Base-by-base conservation (phyloP, 2,329 filamentous ascomycete genomes). In the Ustilaginoidea virens region DNA sequence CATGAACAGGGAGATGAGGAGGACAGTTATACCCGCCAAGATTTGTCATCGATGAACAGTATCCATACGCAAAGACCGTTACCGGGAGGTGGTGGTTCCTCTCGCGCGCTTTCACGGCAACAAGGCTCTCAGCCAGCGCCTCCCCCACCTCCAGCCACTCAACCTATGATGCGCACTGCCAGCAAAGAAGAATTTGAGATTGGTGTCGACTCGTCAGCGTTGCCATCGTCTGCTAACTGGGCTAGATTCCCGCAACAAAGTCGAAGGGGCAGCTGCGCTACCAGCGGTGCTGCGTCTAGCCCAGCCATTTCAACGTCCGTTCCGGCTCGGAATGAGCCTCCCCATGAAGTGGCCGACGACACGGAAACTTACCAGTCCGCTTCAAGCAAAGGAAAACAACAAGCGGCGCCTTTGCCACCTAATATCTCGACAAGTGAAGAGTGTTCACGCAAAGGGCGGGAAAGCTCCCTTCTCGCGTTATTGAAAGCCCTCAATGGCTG, bases 1-100 rank as follows among this genome's bases (percentile, higher is more conserved):
- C 90, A 98, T 47, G 92, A 98, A 54, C 80, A 90, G 22, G 92
- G 90, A n/a, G 90, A 98, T 47, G 90, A 94, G 43, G 87, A 90
- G 40, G 87, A 96, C 46, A 94, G 85, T 55, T 96, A 93, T 49
- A 92, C 83, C 7, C 72, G 90, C 27, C 85, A 94, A 49, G 87
- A 94, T 51, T 58, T 96, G 21, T 96, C 87, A 1, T 92, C 86
- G 12, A 81, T 94, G 64, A 96, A 94, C 45, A 87, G 81, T 35
- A 75, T 85, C 32, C 80, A 78, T 36, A 85, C 80, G 2, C 83
- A 83, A 43, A 70, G 78, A 20, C 74, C 75, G 2, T 58, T 80
- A 28, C 57, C 62, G 4, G 56, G 55, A 3, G 58, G 58, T 29
- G 58, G 61, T 23, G 63, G 56, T 9, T 67, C 70, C 5, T 61